These are phyloP conservation scores for Phytopythium oedochilum DNA, from an alignment of 352 stramenopile genomes.

Conservation along the genomic window DNA sequence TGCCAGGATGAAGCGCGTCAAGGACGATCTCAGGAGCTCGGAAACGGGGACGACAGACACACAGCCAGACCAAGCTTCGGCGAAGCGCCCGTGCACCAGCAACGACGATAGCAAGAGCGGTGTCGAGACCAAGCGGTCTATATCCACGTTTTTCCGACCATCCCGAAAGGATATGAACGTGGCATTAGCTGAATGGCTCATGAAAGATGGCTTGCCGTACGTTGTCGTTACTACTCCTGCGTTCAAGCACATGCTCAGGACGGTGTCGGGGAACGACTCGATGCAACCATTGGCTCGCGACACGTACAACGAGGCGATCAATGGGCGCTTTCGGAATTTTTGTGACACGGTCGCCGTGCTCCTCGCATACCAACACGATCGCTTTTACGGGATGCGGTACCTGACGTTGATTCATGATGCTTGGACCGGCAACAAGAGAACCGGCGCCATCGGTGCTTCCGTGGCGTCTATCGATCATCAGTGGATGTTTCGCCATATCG, in stretches of 20 bases:
- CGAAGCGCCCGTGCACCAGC: no score
- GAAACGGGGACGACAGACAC: no score
- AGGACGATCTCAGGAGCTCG: no score
- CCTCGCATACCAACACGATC: background rate
- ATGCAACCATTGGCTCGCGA: background rate
- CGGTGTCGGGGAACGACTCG: background rate
- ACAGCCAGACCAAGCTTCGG: no score
- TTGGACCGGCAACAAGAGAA: background rate
- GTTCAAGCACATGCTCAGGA: background rate
- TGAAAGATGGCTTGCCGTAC: background rate
- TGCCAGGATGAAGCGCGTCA: background rate
- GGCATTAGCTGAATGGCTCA: background rate
- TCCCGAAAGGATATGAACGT: background rate
- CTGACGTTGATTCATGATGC: background rate
- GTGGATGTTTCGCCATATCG: conserved; percentile 1
- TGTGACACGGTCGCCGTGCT: background rate
- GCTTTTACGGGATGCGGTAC: background rate
- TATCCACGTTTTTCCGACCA: background rate
- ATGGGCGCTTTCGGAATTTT: background rate
- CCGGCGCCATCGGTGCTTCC: background rate
- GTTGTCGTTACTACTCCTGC: background rate
- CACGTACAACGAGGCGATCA: background rate
- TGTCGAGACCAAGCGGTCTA: background rate
- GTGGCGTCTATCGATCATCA: conserved; percentile 1
- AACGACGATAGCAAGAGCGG: background rate